Evolutionary conservation across 306 rosid species (phyloP).

Genomic region (Ceratonia siliqua): DNA sequence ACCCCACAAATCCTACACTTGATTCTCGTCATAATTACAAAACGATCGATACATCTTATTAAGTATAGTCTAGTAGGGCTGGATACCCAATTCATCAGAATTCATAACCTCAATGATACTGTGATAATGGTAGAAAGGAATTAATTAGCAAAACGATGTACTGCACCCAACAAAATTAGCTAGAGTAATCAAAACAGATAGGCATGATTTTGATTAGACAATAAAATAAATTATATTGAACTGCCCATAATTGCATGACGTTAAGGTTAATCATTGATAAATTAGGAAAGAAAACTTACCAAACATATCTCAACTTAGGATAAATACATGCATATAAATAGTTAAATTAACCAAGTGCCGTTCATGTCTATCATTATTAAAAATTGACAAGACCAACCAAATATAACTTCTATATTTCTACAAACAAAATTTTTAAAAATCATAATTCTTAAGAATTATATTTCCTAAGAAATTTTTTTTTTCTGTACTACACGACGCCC

Average conservation of each 20-base stretch:
- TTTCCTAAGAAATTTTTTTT: no score
- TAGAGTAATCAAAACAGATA: neutral
- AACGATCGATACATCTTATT: neutral
- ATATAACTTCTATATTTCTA: no score
- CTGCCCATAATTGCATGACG: neutral
- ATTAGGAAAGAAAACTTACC: neutral
- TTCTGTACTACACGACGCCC: no score
- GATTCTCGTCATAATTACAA: slow-evolving; percentile 16
- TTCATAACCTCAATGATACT: neutral
- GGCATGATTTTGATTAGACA: neutral
- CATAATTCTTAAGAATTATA: no score
- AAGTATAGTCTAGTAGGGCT: neutral
- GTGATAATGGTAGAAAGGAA: neutral
- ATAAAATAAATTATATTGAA: neutral
- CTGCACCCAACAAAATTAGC: neutral
- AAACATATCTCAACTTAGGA: neutral
- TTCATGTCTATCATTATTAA: no score
- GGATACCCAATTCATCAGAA: neutral
- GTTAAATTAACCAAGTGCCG: no score
- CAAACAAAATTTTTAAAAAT: no score
- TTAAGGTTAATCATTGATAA: neutral
- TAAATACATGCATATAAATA: neutral
- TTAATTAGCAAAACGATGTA: neutral
- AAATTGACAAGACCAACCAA: no score
- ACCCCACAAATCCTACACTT: neutral